Evolutionary conservation across 805 yeast genomes (phyloP), one percentile per base, ranked within the genome.

Genomic region (Saturnispora quitensis): DNA sequence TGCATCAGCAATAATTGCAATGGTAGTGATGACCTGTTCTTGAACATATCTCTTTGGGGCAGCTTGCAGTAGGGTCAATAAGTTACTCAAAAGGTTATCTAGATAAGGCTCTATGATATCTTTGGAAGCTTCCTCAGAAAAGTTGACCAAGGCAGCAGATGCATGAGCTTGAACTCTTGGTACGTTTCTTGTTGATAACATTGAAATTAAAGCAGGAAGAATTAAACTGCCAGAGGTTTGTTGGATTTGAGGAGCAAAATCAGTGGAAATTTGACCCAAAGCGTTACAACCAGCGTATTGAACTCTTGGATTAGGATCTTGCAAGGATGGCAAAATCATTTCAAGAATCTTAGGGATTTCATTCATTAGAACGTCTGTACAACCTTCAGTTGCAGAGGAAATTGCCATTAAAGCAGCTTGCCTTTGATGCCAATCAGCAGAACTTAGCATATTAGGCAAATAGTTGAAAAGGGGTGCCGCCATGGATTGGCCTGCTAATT

Each of bases 221-320:
- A 93, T 81, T 56, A 86, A 73, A 58, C 78, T 79, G 55, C 90
- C 95, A 20, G 89, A 77, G 48, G 86, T 81, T 60, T 84, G 76
- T 71, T 93, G 98, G 53, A 93, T 84, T 15, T 77, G 74, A 60
- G 88, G 95, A 6, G 97, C 93, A 70, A 93, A 89, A 70, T 93
- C 99, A 0, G 99, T 91, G 8, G 96, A 86, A 67, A 93, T 86
- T 73, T 93, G 99, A 49, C 99, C 99, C 55, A 93, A 72, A 0
- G 97, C 96, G 65, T 93, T 93, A 73, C 98, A 93, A 58, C 96
- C 86, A 33, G 97, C 97, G 72, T 89, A 91, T 64, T 91, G 98
- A 50, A 93, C 99, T 66, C 99, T 81, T 58, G 96, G 84, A 63
- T 93, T 97, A 4, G 79, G 78, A 68, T 93, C 98, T 48, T 80